Evolutionary conservation across 1,284 basidiomycete genomes (phyloP).

Genomic region (Ganoderma multipileum): DNA sequence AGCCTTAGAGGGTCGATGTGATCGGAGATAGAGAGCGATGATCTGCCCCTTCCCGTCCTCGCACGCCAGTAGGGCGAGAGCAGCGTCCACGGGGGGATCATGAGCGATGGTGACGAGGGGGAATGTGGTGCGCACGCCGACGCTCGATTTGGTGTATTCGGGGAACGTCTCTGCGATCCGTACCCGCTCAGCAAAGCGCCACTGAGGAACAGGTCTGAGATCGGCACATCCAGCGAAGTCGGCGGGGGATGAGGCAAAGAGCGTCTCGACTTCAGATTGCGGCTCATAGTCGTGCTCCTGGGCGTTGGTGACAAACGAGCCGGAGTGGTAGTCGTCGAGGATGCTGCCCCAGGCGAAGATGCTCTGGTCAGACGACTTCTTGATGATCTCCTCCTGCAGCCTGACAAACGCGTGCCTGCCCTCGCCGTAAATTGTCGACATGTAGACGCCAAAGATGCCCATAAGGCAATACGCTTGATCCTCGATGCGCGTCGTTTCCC

Average conservation of each 20-base stretch:
- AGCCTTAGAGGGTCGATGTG: slow-evolving; percentile 1
- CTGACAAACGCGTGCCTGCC: slow-evolving; percentile 24
- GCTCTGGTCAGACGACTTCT: slow-evolving; percentile 24
- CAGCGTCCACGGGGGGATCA: slow-evolving; percentile 1
- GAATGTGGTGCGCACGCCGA: slow-evolving; percentile 20
- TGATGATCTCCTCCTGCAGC: slow-evolving; percentile 28
- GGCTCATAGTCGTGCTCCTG: slow-evolving; percentile 24
- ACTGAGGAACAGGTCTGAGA: slow-evolving; percentile 15
- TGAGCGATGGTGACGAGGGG: slow-evolving; percentile 18
- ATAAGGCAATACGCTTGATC: slow-evolving; percentile 30
- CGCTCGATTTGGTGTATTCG: slow-evolving; percentile 19
- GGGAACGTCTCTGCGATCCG: slow-evolving; percentile 17
- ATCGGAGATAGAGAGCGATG: slow-evolving; percentile 22
- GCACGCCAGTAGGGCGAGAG: slow-evolving; percentile 24
- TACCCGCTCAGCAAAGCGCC: slow-evolving; percentile 13
- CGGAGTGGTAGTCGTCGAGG: slow-evolving; percentile 17
- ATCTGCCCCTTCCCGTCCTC: slow-evolving; percentile 18
- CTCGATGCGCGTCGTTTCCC: slow-evolving; percentile 22
- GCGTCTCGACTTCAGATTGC: slow-evolving; percentile 14
- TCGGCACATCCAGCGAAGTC: slow-evolving; percentile 21
- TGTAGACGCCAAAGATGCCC: slow-evolving; percentile 28
- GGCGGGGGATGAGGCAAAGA: slow-evolving; percentile 24
- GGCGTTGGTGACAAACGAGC: slow-evolving; percentile 16
- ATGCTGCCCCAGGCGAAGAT: slow-evolving; percentile 27
- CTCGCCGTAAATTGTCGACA: slow-evolving; percentile 29